Conservation (phyloP, 345 rosid species). For the Eucalyptus regnans region DNA sequence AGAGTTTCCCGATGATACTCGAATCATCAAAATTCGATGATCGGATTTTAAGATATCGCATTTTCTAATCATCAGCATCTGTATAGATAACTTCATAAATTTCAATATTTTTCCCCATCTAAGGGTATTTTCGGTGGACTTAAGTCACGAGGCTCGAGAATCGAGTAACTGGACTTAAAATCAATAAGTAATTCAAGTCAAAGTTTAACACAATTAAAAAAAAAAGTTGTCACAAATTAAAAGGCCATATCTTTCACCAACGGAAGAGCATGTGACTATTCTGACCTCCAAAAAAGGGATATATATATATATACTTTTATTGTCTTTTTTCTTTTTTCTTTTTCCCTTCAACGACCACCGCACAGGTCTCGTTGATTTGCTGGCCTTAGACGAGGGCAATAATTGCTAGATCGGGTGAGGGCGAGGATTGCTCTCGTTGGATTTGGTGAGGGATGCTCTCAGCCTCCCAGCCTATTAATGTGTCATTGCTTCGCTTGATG, state of each 20-base stretch:
- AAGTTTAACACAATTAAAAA: not conserved
- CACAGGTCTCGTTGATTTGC: accelerated
- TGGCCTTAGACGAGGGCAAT: accelerated
- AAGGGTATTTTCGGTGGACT: not conserved
- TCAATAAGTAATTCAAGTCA: too few species aligned
- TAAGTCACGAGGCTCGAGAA: not conserved
- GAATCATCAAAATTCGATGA: not conserved
- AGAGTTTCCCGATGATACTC: not conserved
- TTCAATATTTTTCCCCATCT: not conserved
- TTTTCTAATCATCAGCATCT: not conserved
- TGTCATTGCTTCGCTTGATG: not conserved
- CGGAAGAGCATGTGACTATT: too few species aligned
- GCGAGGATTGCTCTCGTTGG: accelerated
- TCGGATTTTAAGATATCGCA: not conserved
- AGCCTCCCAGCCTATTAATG: not conserved
- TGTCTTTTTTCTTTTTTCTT: too few species aligned
- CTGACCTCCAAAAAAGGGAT: accelerated
- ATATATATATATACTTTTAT: too few species aligned
- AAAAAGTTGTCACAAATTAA: too few species aligned
- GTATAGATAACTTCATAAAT: not conserved
- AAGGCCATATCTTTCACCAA: too few species aligned
- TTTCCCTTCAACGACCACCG: accelerated
- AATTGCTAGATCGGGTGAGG: accelerated
- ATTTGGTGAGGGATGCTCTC: too few species aligned
- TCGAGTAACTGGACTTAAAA: not conserved